Evolutionary conservation across 768 basidiomycete species (phyloP).

Genomic region (Rhizopogon rudus): DNA sequence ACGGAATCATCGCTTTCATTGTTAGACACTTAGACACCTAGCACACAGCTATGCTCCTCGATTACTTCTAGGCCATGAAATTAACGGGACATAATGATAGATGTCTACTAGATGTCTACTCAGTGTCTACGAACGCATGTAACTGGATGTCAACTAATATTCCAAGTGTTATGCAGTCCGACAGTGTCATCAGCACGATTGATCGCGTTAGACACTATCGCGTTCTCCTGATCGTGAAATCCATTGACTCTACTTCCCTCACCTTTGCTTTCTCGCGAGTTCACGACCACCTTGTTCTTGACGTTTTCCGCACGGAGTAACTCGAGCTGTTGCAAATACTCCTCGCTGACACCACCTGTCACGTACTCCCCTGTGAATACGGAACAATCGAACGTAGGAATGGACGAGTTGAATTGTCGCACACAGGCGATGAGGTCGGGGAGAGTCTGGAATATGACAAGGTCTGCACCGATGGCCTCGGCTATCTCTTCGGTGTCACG

Average conservation of each 20-base stretch:
- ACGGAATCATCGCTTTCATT: no score
- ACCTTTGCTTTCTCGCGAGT: constrained; percentile 32
- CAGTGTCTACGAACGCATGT: not conserved
- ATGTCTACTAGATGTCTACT: not conserved
- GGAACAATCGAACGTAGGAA: constrained; percentile 87
- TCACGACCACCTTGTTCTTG: constrained; percentile 44
- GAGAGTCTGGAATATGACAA: constrained; percentile 93
- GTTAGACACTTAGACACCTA: not conserved
- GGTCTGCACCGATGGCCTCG: constrained; percentile 83
- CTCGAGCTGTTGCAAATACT: constrained; percentile 74
- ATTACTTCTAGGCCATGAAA: not conserved
- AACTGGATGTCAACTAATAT: constrained; percentile 24
- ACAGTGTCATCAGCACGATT: constrained; percentile 74
- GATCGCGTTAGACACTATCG: constrained; percentile 33
- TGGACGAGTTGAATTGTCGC: constrained; percentile 72
- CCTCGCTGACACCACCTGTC: constrained; percentile 86
- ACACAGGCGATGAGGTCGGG: constrained; percentile 85
- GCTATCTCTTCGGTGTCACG: constrained; percentile 72
- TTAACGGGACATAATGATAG: not conserved
- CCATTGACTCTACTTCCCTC: constrained; percentile 21
- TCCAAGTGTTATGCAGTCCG: constrained; percentile 75
- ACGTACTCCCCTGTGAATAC: constrained; percentile 98
- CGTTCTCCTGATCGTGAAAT: constrained; percentile 15
- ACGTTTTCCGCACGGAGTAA: constrained; percentile 76
- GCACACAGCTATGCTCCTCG: not conserved